Evolutionary conservation across 495 filamentous ascomycete species (phyloP), one percentile per base, ranked within the genome.

Genomic region (Annulohypoxylon moriforme): DNA sequence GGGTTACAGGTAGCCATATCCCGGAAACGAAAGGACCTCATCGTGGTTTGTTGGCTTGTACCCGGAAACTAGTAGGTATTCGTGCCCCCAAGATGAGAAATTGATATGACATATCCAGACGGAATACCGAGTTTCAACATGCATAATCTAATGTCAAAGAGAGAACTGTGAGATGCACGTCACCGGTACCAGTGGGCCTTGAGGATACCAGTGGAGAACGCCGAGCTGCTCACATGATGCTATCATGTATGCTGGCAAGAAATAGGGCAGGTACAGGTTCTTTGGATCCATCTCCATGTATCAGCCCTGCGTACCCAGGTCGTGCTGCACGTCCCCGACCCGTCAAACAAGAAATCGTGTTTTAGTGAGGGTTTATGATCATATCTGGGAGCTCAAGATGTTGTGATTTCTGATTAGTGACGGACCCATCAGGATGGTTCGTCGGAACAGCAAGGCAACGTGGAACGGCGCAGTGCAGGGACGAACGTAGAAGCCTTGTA

Each of bases 221-320:
- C 7, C 22, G n/a, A 38, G 38, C 57, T 65, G 31, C 58, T 50
- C 56, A 38, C 52, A 53, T 64, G 24, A 68, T 60, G 33, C 22
- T 29, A 42, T 64, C 52, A 40, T 62, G 46, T 60, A 56, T 33
- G 29, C 61, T 29, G 58, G 38, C 27, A 61, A 49, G 16, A 58
- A 50, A 64, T 57, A 61, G 49, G 55, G 31, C 58, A 53, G 36
- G 34, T 3, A 42, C 36, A 60, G 27, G 11, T 56, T 58, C 40
- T 33, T 68, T 65, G 24, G 8, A 55, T 36, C n/a, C 24, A 13
- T 57, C 58, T 46, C 46, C 57, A 27, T 64, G 50, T 60, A 22
- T 62, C 59, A 73, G 70, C 61, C 65, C 60, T 73, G 57, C 27
- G n/a, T 27, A 33, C 55, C 46, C 31, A 22, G 59, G 42, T 64